Evolutionary conservation across 192 early-diverging fungal genomes (phyloP).

Genomic region (Spinellus fusiger): DNA sequence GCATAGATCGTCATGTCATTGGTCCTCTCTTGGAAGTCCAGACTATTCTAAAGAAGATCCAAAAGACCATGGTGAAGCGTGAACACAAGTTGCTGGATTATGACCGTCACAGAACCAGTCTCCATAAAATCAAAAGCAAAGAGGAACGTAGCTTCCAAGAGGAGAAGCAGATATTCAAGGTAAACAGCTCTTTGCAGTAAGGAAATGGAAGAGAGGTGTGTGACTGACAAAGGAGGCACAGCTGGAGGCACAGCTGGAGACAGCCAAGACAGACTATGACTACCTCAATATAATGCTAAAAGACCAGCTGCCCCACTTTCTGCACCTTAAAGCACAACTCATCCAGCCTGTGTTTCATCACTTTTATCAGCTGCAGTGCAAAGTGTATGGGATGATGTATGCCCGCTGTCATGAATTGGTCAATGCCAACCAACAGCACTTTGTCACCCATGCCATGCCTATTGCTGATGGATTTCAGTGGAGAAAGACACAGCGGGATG

Average conservation of each 20-base stretch:
- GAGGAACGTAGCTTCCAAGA: conserved; percentile 54
- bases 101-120: conserved; percentile 68
- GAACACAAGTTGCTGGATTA: conserved; percentile 91
- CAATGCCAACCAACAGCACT: conserved; percentile 40
- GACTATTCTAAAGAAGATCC: conserved; percentile 68
- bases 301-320: conserved; percentile 72
- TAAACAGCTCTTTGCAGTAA: too few relatives aligned
- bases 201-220: too few relatives aligned
- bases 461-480: conserved; percentile 37
- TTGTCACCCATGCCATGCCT: conserved; percentile 44
- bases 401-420: conserved; percentile 50
- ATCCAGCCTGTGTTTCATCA: conserved; percentile 84
- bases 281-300: conserved; percentile 78
- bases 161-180: conserved; percentile 61
- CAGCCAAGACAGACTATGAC: conserved; percentile 80
- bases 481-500: conserved; percentile 26
- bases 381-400: conserved; percentile 66
- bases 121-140: conserved; percentile 74
- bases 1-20: conserved; percentile 74
- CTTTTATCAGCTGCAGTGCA: conserved; percentile 79
- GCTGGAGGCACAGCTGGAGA: conserved; percentile 66
- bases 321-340: conserved; percentile 66
- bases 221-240: neutral
- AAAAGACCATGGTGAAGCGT: conserved; percentile 82
- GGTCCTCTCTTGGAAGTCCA: conserved; percentile 74